phyloP scores from a whole-genome alignment of 352 stramenopile species.

The Phytophthora cactorum region DNA sequence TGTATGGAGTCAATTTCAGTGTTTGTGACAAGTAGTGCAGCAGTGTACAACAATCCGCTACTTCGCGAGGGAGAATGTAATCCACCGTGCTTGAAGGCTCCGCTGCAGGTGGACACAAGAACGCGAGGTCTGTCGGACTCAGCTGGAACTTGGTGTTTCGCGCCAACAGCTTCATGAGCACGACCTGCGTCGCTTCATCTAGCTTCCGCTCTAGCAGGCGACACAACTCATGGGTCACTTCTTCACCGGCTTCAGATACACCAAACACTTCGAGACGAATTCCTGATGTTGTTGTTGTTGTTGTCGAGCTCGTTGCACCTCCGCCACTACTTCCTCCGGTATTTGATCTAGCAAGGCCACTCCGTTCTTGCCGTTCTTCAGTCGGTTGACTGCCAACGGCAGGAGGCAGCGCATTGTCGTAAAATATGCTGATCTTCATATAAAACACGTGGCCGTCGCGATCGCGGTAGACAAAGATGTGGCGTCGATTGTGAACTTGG shows the following conservation, averaged over 20 bases:
- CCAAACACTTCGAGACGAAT: constrained; percentile 88
- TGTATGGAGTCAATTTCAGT: constrained; percentile 57
- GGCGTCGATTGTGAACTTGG: constrained; percentile 88
- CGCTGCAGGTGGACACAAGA: constrained; percentile 68
- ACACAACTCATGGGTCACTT: constrained; percentile 87
- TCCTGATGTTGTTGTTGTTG: constrained; percentile 31
- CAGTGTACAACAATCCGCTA: constrained; percentile 45
- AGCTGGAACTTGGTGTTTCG: constrained; percentile 89
- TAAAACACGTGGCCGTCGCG: constrained; percentile 89
- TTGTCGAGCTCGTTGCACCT: constrained; percentile 13
- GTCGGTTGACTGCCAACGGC: constrained; percentile 8
- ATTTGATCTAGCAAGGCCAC: constrained; percentile 24
- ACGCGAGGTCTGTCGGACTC: constrained; percentile 70
- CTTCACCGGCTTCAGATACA: constrained; percentile 78
- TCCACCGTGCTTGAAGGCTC: constrained; percentile 45
- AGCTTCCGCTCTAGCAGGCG: constrained; percentile 85
- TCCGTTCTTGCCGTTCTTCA: constrained; percentile 39
- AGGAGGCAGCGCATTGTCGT: constrained; percentile 25
- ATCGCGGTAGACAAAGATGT: constrained; percentile 90
- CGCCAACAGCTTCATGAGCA: constrained; percentile 88
- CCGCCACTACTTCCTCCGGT: constrained; percentile 31
- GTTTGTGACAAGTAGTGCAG: constrained; percentile 72
- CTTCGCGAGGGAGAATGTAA: constrained; percentile 52
- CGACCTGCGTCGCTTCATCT: constrained; percentile 84
- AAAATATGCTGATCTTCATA: constrained; percentile 84